Base-by-base conservation (phyloP, 257 asterid genomes). In the Petrea volubilis region DNA sequence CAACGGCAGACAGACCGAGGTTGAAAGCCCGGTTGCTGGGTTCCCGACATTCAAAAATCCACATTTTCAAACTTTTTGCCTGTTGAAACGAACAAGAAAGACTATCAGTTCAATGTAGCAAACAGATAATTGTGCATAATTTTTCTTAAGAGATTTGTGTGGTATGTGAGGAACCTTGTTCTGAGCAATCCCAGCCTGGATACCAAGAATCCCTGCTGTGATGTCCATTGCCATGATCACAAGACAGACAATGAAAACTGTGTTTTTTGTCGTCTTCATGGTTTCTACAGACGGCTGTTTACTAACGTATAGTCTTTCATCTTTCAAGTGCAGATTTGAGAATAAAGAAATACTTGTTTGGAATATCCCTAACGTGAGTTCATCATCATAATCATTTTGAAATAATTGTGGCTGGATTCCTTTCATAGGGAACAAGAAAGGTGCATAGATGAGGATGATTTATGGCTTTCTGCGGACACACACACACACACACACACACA, bases 21-120 rank as follows among this genome's bases (percentile, higher is more conserved):
- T 79, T 83, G 79, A 85, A 87, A 50, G 90, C 93, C 61, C 71
- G 70, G 60, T 83, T 44, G 67, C 89, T 85, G 15, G 89, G 89
- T 25, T 87, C 85, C 74, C 88, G 83, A 74, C 94, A 87, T 61
- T 85, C 89, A 38, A 73, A 66, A 17, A 81, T 69, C 85, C 85
- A 81, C 63, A 76, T 70, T 64, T 80, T 83, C 47, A 81, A 71
- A 51, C 76, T 69, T 4, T 41, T 58, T 59, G 61, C 87, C 94
- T 83, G 76, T 52, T 23, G 15, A 21, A 23, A 52, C 9, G 8
- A 8, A 10, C 59, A 0, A n/a, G n/a, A n/a, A n/a, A n/a, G n/a
- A 3, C 12, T 18, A 23, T 20, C 7, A 51, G 11, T 21, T 9
- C 24, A 1, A 17, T 51, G 12, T 3, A 7, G 29, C 59, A 5